These are phyloP conservation scores for Acanthamoeba culbertsoni DNA, from an alignment of 208 protist genomes.

Conservation along the genomic window DNA sequence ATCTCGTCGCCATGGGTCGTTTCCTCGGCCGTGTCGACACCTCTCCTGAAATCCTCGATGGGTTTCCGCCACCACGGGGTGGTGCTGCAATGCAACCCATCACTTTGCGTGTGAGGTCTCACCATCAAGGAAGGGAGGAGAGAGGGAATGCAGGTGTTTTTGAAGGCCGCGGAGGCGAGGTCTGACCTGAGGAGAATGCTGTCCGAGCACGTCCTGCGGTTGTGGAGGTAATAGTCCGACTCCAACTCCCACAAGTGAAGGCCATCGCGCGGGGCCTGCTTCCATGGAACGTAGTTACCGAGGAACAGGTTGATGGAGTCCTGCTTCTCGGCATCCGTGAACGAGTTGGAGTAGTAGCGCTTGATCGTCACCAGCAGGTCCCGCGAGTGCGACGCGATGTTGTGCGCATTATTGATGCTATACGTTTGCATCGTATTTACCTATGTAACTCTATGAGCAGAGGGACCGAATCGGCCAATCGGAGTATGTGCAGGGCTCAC, in stretches of 20 bases:
- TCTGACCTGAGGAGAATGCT: neutral
- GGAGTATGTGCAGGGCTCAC: neutral
- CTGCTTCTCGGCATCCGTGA: conserved; percentile 83
- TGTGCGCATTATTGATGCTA: neutral
- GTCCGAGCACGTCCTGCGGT: conserved; percentile 47
- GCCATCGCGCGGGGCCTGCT: neutral
- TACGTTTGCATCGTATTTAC: conserved; percentile 68
- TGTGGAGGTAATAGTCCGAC: conserved; percentile 76
- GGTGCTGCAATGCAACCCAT: neutral
- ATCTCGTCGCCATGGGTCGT: neutral
- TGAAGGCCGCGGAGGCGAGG: too few species aligned
- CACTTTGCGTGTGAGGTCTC: too few species aligned
- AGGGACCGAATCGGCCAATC: neutral
- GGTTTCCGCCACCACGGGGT: neutral
- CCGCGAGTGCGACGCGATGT: conserved; percentile 15
- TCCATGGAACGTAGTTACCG: conserved; percentile 69
- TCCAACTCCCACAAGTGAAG: conserved; percentile 75
- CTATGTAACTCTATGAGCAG: neutral
- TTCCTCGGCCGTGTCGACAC: neutral
- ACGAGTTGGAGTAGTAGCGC: conserved; percentile 85
- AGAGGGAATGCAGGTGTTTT: too few species aligned
- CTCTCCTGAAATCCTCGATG: neutral
- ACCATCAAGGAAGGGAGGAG: too few species aligned
- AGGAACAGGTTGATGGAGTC: conserved; percentile 82
- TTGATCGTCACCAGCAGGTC: conserved; percentile 77